A percentile compares a stretch with the other conserved stretches of the same genome.
Evolutionary conservation across 495 filamentous ascomycete genomes (phyloP).

Genomic region (Cercophora newfieldiana): DNA sequence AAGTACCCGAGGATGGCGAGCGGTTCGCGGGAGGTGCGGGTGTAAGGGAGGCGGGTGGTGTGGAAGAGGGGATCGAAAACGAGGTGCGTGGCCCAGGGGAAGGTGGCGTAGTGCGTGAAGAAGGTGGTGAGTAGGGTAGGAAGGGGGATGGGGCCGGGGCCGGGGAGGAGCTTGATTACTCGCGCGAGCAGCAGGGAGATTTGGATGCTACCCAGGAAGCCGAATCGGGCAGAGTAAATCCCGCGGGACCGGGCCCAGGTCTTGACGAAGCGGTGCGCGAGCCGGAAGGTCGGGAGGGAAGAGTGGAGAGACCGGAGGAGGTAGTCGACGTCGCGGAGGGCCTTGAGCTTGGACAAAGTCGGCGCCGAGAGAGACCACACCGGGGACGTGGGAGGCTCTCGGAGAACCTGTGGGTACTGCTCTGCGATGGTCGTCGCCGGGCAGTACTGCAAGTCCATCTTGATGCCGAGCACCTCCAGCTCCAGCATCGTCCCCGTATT

Average conservation of each 20-base stretch:
- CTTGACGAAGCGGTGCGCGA: constrained; percentile 53
- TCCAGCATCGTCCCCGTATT: constrained; percentile 57
- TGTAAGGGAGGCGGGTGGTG: constrained; percentile 41
- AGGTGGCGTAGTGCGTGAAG: constrained; percentile 58
- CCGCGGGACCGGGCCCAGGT: constrained; percentile 57
- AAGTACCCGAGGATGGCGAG: constrained; percentile 57
- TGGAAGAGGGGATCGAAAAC: constrained; percentile 56
- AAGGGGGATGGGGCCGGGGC: constrained; percentile 28
- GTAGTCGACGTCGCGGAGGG: constrained; percentile 55
- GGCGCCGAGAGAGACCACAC: constrained; percentile 49
- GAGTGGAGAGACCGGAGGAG: constrained; percentile 52
- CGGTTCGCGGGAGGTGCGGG: constrained; percentile 52
- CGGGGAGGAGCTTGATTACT: constrained; percentile 50
- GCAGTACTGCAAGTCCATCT: constrained; percentile 61
- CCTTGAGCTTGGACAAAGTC: constrained; percentile 55
- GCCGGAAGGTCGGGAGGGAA: constrained; percentile 49
- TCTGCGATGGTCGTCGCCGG: constrained; percentile 49
- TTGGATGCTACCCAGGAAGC: constrained; percentile 59
- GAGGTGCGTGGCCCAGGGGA: constrained; percentile 50
- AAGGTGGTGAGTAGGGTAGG: constrained; percentile 51
- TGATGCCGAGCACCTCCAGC: constrained; percentile 49
- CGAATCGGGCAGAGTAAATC: constrained; percentile 58
- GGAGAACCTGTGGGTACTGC: constrained; percentile 40
- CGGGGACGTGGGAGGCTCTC: constrained; percentile 38
- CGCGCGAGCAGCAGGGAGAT: constrained; percentile 56